A percentile compares a stretch with the other conserved stretches of the same genome.
Evolutionary conservation across 2,329 filamentous ascomycete genomes (phyloP).

Genomic region (Bertia moriformis): DNA sequence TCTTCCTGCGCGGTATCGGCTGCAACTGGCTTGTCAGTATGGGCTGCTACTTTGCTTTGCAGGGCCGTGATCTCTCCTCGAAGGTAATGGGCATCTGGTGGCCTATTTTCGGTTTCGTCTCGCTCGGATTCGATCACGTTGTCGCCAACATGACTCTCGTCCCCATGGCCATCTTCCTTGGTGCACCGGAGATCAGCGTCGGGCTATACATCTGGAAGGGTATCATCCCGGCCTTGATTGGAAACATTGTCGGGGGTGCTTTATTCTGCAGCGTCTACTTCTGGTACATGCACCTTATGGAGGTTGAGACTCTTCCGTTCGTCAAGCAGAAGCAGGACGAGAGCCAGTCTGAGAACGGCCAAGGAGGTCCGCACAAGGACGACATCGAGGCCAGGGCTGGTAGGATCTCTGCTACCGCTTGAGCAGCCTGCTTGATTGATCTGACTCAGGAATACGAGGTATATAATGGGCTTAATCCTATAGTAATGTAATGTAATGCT

Average conservation of each 20-base stretch:
- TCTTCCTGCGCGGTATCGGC: constrained; percentile 37
- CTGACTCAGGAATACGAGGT: too few relatives aligned
- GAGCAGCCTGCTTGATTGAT: too few relatives aligned
- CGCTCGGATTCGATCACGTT: constrained; percentile 36
- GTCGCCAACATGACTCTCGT: constrained; percentile 41
- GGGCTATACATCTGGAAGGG: constrained; percentile 41
- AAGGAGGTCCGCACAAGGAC: too few relatives aligned
- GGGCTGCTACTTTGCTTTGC: constrained; percentile 29
- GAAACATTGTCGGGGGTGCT: constrained; percentile 36
- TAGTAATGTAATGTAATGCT: too few relatives aligned
- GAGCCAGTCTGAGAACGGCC: too few relatives aligned
- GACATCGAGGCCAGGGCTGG: too few relatives aligned
- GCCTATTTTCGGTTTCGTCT: constrained; percentile 37
- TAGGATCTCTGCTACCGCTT: too few relatives aligned
- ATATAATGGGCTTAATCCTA: too few relatives aligned
- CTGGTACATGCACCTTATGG: constrained; percentile 28
- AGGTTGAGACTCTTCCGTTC: too few relatives aligned
- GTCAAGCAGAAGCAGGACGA: too few relatives aligned
- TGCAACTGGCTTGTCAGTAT: constrained; percentile 44
- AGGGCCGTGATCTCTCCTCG: constrained; percentile 31
- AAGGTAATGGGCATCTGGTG: constrained; percentile 42
- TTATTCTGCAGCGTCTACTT: constrained; percentile 22
- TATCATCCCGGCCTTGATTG: constrained; percentile 33
- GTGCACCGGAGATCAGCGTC: constrained; percentile 24
- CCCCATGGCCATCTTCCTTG: constrained; percentile 32